A percentile compares a stretch with the other conserved stretches of the same genome.
These are phyloP conservation scores for Rhynchosporium graminicola DNA, from an alignment of 2,329 filamentous ascomycete species.

Conservation along the genomic window DNA sequence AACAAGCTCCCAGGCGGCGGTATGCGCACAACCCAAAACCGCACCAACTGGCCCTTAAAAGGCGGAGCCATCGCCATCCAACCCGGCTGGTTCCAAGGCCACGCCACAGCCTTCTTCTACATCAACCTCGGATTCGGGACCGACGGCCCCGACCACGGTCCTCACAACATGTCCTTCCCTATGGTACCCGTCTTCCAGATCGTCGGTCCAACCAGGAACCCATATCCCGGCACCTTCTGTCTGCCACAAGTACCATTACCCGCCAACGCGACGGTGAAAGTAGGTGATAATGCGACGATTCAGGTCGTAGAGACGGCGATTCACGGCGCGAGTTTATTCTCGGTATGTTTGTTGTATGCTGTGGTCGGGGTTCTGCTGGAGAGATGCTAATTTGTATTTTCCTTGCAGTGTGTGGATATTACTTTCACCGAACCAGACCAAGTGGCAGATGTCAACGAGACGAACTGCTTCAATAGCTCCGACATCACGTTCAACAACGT, in stretches of 20 bases:
- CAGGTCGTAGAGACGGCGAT: conserved; percentile 82
- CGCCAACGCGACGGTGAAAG: conserved; percentile 64
- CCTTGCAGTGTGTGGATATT: conserved; percentile 82
- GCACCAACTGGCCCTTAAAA: conserved; percentile 85
- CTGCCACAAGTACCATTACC: conserved; percentile 87
- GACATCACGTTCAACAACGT: conserved; percentile 47
- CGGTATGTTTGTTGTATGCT: conserved; percentile 37
- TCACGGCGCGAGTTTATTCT: conserved; percentile 76
- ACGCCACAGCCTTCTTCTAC: conserved; percentile 79
- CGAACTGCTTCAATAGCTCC: conserved; percentile 82
- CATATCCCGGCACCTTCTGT: conserved; percentile 88
- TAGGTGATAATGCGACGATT: conserved; percentile 89
- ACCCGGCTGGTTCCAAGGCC: conserved; percentile 94
- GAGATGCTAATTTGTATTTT: conserved; percentile 17
- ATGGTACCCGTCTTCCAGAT: conserved; percentile 84
- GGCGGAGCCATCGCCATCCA: conserved; percentile 90
- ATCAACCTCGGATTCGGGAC: conserved; percentile 87
- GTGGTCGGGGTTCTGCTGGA: not conserved
- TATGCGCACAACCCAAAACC: conserved; percentile 72
- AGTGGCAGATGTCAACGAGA: conserved; percentile 72
- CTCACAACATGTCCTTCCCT: conserved; percentile 81
- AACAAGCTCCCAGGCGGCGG: conserved; percentile 69
- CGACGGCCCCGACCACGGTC: conserved; percentile 62
- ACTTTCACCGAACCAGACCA: conserved; percentile 82
- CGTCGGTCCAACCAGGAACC: conserved; percentile 74